Evolutionary conservation across 1,139 yeast genomes (phyloP).

Genomic region (Hemisphaericaspora xylofermentans): DNA sequence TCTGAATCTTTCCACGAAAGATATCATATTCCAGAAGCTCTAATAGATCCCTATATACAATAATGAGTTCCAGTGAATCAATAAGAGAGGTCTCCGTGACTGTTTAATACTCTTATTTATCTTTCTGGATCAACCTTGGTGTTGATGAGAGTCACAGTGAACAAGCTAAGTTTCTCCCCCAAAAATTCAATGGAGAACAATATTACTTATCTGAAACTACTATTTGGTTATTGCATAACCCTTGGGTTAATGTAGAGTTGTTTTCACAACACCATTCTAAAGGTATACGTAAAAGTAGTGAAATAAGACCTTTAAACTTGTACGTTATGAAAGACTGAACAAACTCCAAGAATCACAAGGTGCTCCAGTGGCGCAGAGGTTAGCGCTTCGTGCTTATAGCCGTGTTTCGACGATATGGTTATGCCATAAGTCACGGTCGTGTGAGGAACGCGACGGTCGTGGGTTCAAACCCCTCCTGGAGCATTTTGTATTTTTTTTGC

Average conservation of each 20-base stretch:
- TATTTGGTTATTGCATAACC: too few relatives aligned
- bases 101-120: too few relatives aligned
- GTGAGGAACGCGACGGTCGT: slow-evolving; percentile 61
- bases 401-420: slow-evolving; percentile 49
- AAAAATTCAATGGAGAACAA: not conserved
- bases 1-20: too few relatives aligned
- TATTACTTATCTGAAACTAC: too few relatives aligned
- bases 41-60: too few relatives aligned
- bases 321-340: not conserved
- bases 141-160: not conserved
- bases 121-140: not conserved
- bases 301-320: too few relatives aligned
- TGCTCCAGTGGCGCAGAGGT: slow-evolving; percentile 57
- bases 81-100: too few relatives aligned
- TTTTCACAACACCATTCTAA: too few relatives aligned
- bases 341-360: slow-evolving; percentile 3
- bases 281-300: too few relatives aligned
- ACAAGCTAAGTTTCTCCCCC: not conserved
- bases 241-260: too few relatives aligned
- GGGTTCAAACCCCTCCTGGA: slow-evolving; percentile 59
- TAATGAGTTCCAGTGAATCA: too few relatives aligned
- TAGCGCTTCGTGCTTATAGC: slow-evolving; percentile 58
- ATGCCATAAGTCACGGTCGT: slow-evolving; percentile 55
- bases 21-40: too few relatives aligned
- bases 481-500: slow-evolving; percentile 41